Evolutionary conservation across 306 rosid species (phyloP), one percentile per base, ranked within the genome.

Genomic region (Neltuma alba): DNA sequence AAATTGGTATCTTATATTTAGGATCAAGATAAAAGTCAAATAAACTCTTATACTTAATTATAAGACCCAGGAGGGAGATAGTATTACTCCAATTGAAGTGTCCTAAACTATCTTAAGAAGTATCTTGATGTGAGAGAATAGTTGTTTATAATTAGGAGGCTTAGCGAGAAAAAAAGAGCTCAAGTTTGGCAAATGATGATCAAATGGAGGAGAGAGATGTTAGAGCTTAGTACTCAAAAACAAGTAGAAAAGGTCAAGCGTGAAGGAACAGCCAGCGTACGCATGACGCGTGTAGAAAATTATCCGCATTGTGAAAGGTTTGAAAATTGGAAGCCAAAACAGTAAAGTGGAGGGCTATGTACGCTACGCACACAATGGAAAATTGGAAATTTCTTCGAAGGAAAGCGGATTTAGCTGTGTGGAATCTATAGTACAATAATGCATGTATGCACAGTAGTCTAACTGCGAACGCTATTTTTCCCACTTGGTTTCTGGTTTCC

Each of bases 341-440:
- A 41, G 54, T 68, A 23, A 23, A 40, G 73, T 68, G 52, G 73
- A 23, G 54, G 30, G 48, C 28, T 21, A 38, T 40, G 69, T 62
- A 34, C 40, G 30, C 44, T 37, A 23, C 72, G 40, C 16, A 7
- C 8, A 16, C 18, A 16, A 34, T 45, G 28, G 28, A 65, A 65
- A 67, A 16, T 18, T 45, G 28, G 28, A 65, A 65, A 67, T 67
- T 67, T 67, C 52, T 67, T 4, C n/a, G 3, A 40, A 66, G 11
- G 54, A 6, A 11, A 47, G 28, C 3, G 21, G 28, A 13, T 40
- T 1, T 68, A 25, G 34, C n/a, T n/a, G n/a, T 5, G 36, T 23
- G 54, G 73, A 68, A 62, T 31, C 28, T 23, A 55, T 55, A 41
- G 54, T 41, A 23, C 73, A 68, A 68, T 68, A 67, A 67, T 67